These are phyloP conservation scores for Cladosporium halotolerans DNA, from an alignment of 2,329 filamentous ascomycete genomes.

Conservation along the genomic window DNA sequence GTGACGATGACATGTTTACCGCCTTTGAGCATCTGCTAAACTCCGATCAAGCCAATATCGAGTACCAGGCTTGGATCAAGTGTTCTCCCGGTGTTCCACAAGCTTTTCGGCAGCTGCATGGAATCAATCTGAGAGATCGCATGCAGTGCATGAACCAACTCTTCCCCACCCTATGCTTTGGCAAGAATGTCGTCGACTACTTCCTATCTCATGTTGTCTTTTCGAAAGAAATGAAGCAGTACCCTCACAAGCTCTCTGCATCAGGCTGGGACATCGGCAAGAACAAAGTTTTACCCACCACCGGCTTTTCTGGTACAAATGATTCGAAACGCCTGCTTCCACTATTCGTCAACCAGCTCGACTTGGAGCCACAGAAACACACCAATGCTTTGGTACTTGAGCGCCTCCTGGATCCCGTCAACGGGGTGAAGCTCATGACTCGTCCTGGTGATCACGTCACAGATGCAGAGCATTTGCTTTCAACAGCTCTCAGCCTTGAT, in stretches of 20 bases:
- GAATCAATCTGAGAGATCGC: slow-evolving; percentile 24
- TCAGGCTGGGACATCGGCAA: slow-evolving; percentile 62
- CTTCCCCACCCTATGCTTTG: slow-evolving; percentile 44
- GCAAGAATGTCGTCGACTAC: slow-evolving; percentile 54
- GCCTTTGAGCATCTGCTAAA: slow-evolving; percentile 19
- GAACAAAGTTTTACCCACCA: slow-evolving; percentile 49
- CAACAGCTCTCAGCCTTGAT: slow-evolving; percentile 35
- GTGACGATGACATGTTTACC: slow-evolving; percentile 38
- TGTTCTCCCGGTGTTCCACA: slow-evolving; percentile 14
- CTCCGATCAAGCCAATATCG: slow-evolving; percentile 19
- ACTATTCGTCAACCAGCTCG: slow-evolving; percentile 54
- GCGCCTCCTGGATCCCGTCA: slow-evolving; percentile 51
- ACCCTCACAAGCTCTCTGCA: slow-evolving; percentile 55
- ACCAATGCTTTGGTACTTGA: slow-evolving; percentile 63
- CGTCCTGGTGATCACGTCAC: background rate
- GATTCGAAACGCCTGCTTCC: slow-evolving; percentile 57
- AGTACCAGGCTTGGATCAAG: slow-evolving; percentile 23
- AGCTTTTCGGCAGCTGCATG: slow-evolving; percentile 18
- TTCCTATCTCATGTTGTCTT: slow-evolving; percentile 63
- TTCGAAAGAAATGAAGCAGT: slow-evolving; percentile 58
- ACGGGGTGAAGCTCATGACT: slow-evolving; percentile 27
- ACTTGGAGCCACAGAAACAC: slow-evolving; percentile 51
- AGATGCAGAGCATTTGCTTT: slow-evolving; percentile 36
- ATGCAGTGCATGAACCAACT: slow-evolving; percentile 17
- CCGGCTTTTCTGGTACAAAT: slow-evolving; percentile 68